phyloP scores from a whole-genome alignment of 139 green algal genomes.

The Coelastrella sp. region DNA sequence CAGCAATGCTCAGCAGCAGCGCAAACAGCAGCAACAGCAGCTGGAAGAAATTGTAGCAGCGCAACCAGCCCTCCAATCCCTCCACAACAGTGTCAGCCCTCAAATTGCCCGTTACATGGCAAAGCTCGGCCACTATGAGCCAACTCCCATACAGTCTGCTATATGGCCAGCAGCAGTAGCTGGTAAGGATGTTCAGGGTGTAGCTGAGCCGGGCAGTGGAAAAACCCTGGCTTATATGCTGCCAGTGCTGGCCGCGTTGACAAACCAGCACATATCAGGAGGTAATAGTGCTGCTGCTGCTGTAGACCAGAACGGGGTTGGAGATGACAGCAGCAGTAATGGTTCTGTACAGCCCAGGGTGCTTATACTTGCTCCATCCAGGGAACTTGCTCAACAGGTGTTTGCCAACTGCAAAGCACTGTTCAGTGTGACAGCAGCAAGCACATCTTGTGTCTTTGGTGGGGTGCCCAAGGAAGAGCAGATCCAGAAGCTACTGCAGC shows the following conservation, averaged over 20 bases:
- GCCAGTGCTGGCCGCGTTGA: slow-evolving; percentile 59
- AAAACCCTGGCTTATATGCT: slow-evolving; percentile 91
- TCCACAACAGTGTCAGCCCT: background rate
- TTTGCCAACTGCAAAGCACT: slow-evolving; percentile 37
- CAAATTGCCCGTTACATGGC: slow-evolving; percentile 75
- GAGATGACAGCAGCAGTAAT: slow-evolving; percentile 41
- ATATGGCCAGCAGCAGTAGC: slow-evolving; percentile 50
- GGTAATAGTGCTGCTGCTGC: slow-evolving; percentile 18
- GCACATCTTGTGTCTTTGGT: slow-evolving; percentile 68
- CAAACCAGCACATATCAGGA: slow-evolving; percentile 19
- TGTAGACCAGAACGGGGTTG: slow-evolving; percentile 3
- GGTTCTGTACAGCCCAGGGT: slow-evolving; percentile 45
- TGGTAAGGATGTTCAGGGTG: slow-evolving; percentile 61
- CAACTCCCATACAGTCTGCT: slow-evolving; percentile 77
- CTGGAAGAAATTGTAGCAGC: background rate
- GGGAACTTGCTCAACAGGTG: slow-evolving; percentile 88
- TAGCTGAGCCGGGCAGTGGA: slow-evolving; percentile 83
- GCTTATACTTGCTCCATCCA: slow-evolving; percentile 82
- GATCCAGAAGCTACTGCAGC: slow-evolving; percentile 9
- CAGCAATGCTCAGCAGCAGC: slow-evolving; percentile 26
- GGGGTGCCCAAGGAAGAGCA: slow-evolving; percentile 78
- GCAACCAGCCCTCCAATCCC: background rate
- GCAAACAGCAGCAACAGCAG: slow-evolving; percentile 18
- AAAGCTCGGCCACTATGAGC: slow-evolving; percentile 66
- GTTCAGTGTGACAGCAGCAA: slow-evolving; percentile 54